Evolutionary conservation across 306 rosid species (phyloP).

Genomic region (Quercus gilva): DNA sequence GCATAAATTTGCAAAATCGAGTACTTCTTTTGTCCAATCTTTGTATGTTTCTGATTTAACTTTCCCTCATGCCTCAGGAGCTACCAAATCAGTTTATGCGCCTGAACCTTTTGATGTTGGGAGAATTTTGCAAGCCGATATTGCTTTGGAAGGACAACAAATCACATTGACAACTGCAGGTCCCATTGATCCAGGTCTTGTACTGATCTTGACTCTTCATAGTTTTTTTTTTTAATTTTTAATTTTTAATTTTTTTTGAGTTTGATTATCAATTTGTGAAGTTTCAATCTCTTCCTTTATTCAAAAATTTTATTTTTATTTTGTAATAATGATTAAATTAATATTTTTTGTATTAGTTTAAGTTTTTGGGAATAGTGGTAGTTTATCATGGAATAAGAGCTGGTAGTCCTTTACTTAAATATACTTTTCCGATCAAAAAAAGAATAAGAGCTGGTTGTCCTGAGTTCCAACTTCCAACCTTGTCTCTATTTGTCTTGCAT

Average conservation of each 20-base stretch:
- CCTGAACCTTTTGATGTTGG: constrained; percentile 94
- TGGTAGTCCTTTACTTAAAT: too few relatives aligned
- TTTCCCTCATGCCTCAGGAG: constrained; percentile 52
- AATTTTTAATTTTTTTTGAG: background rate
- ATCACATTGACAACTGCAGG: constrained; percentile 68
- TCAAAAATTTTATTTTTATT: background rate
- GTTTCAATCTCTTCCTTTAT: constrained; percentile 5
- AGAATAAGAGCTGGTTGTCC: too few relatives aligned
- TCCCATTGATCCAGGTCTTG: constrained; percentile 80
- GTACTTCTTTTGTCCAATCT: background rate
- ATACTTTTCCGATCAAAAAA: too few relatives aligned
- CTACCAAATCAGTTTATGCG: constrained; percentile 74
- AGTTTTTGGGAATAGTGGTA: too few relatives aligned
- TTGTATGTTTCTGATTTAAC: constrained; percentile 4
- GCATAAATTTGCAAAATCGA: constrained; percentile 2
- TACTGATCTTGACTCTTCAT: constrained; percentile 17
- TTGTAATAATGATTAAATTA: background rate
- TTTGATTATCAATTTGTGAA: constrained; percentile 7
- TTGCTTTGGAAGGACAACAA: constrained; percentile 37
- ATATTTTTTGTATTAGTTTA: too few relatives aligned
- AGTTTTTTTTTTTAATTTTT: background rate
- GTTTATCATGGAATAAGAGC: too few relatives aligned
- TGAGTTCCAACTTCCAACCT: too few relatives aligned
- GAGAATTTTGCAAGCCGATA: constrained; percentile 62
- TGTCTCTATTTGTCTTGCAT: too few relatives aligned